Conservation (phyloP, 2,329 filamentous ascomycete species). For the Penicillium sp. region DNA sequence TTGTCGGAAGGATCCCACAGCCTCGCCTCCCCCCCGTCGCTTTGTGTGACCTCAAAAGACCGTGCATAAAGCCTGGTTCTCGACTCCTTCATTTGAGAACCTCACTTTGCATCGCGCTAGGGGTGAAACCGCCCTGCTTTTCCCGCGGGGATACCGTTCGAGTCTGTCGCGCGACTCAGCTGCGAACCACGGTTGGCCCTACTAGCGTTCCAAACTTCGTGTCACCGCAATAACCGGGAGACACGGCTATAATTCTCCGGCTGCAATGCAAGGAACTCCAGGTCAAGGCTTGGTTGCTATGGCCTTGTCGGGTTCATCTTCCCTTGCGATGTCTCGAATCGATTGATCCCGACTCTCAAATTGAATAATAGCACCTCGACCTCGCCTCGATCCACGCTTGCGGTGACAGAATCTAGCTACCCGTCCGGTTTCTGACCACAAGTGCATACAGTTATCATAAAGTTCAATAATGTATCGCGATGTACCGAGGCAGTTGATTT, state of each 20-base stretch:
- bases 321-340: not conserved
- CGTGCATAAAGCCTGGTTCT: not conserved
- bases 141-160: not conserved
- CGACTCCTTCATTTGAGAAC: not conserved
- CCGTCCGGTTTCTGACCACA: not conserved
- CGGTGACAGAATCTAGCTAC: not conserved
- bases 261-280: not conserved
- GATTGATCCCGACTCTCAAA: not conserved
- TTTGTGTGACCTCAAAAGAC: not conserved
- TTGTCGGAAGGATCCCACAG: not conserved
- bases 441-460: not conserved
- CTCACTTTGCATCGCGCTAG: not conserved
- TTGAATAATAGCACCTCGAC: not conserved
- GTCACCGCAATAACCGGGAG: constrained; percentile 13
- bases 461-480: not conserved
- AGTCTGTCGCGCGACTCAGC: constrained; percentile 2
- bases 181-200: constrained; percentile 25
- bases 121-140: not conserved
- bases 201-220: constrained; percentile 28
- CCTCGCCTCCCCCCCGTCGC: not conserved
- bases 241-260: not conserved
- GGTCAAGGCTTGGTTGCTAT: not conserved
- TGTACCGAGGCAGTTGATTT: not conserved
- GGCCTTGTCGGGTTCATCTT: not conserved
- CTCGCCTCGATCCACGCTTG: not conserved